Evolutionary conservation across 2,329 filamentous ascomycete genomes (phyloP).

Genomic region (Atkinsonella hypoxylon): DNA sequence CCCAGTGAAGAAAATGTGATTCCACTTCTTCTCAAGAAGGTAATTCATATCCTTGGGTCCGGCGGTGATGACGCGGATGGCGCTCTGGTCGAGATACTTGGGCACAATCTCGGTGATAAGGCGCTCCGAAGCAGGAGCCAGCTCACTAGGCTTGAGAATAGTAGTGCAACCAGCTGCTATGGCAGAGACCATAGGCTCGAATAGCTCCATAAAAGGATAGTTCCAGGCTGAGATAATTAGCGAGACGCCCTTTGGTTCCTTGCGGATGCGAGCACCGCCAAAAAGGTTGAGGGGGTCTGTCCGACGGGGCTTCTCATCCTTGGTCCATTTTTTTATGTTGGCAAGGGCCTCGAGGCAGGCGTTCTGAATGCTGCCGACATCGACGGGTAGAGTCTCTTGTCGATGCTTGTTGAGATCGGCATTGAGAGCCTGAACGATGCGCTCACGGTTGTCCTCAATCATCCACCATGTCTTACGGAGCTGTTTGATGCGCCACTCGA

Average conservation of each 20-base stretch:
- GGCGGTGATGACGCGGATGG: slow-evolving; percentile 24
- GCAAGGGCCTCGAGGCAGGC: slow-evolving; percentile 25
- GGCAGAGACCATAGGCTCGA: slow-evolving; percentile 29
- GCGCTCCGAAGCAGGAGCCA: slow-evolving; percentile 21
- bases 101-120: slow-evolving; percentile 27
- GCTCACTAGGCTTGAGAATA: slow-evolving; percentile 33
- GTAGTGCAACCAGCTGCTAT: slow-evolving; percentile 29
- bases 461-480: slow-evolving; percentile 30
- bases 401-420: slow-evolving; percentile 23
- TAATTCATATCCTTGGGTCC: slow-evolving; percentile 24
- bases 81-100: slow-evolving; percentile 28
- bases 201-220: slow-evolving; percentile 26
- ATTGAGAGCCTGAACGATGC: slow-evolving; percentile 20
- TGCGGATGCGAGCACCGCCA: slow-evolving; percentile 22
- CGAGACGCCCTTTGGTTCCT: slow-evolving; percentile 30
- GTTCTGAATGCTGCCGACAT: slow-evolving; percentile 18
- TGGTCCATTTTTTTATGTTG: slow-evolving; percentile 27
- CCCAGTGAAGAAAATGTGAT: slow-evolving; percentile 36
- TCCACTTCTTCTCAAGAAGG: slow-evolving; percentile 25
- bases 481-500: slow-evolving; percentile 28
- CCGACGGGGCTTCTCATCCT: slow-evolving; percentile 19
- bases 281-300: slow-evolving; percentile 18
- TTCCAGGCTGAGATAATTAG: slow-evolving; percentile 36
- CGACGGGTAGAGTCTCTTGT: slow-evolving; percentile 21
- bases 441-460: slow-evolving; percentile 25